Conservation (phyloP, 768 basidiomycete species). For the Termitomyces sp. region DNA sequence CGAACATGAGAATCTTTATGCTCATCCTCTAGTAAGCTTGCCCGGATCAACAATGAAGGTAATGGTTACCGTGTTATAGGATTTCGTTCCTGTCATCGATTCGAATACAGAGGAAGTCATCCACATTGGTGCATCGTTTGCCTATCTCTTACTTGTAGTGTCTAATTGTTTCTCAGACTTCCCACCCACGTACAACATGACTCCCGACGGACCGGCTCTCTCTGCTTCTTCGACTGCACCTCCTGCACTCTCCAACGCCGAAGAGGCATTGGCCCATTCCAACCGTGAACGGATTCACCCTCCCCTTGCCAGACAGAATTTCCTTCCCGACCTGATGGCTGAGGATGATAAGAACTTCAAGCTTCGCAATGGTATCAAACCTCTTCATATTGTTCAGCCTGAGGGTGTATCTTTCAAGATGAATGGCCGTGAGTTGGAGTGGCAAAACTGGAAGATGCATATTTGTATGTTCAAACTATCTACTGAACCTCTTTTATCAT, state of each 20-base stretch:
- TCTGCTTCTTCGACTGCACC: constrained; percentile 32
- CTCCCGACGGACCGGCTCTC: constrained; percentile 36
- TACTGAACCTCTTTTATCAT: constrained; percentile 23
- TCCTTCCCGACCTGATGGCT: constrained; percentile 80
- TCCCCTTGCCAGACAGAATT: constrained; percentile 62
- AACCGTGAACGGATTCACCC: constrained; percentile 74
- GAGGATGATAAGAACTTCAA: constrained; percentile 50
- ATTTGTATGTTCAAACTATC: constrained; percentile 49
- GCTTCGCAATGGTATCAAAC: constrained; percentile 67
- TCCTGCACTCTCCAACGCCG: constrained; percentile 29
- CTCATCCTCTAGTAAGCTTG: constrained; percentile 69
- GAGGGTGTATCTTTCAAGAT: constrained; percentile 91
- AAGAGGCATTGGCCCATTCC: constrained; percentile 42
- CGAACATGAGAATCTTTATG: constrained; percentile 82
- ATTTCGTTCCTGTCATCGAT: constrained; percentile 74
- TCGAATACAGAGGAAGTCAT: constrained; percentile 67
- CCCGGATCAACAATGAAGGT: constrained; percentile 7
- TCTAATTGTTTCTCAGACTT: constrained; percentile 47
- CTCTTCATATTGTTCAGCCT: constrained; percentile 80
- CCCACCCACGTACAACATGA: constrained; percentile 55
- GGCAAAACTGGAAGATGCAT: constrained; percentile 98
- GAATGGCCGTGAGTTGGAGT: constrained; percentile 70
- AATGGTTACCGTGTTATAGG: constrained; percentile 30
- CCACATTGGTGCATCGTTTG: constrained; percentile 46
- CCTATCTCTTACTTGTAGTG: background rate